Base-by-base conservation (phyloP, 2,329 filamentous ascomycete genomes). In the Herpomyces periplanetae region DNA sequence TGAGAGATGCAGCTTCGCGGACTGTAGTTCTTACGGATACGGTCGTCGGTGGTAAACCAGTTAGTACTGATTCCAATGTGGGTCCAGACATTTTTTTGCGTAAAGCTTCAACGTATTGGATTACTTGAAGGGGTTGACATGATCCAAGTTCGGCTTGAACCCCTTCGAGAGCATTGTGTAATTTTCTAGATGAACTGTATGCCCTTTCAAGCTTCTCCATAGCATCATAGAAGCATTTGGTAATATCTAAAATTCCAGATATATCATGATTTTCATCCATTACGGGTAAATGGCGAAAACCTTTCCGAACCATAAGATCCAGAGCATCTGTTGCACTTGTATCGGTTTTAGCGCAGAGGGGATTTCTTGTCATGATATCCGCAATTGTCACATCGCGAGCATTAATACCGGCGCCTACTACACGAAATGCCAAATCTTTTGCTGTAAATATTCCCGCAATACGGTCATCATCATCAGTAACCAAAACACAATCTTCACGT, bases 241-340 rank as follows among this genome's bases (percentile, higher is more conserved):
- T 96, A 31, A 96, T 96, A 40, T 96, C 80, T 21, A 96, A 47
- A 28, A 96, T 73, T 45, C 80, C 80, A 4, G 73, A 85, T 26
- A 96, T 96, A 34, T 96, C 75, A 41, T 96, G 80, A 39, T 96
- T 91, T 46, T 96, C 80, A 40, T 96, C 80, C 80, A 96, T 96
- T 27, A 96, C 80, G 3, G 80, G 80, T 34, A 96, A 41, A 45
- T 96, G 80, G 30, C 80, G 59, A 48, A 96, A 96, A 8, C 80
- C 80, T 44, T 91, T 91, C 30, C 75, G 55, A 22, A 96, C 80
- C 80, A 96, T 96, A 22, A 91, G 50, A 39, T 96, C 75, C 26
- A 96, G 45, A 13, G 80, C 80, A 46, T 96, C 80, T 16, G 80
- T 96, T 13, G 80, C 80, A 40, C 75, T 91, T 13, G 80, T 96